Evolutionary conservation across 176 grass and related monocot species (phyloP), one percentile per base, ranked within the genome.

Genomic region (Paspalum vaginatum): DNA sequence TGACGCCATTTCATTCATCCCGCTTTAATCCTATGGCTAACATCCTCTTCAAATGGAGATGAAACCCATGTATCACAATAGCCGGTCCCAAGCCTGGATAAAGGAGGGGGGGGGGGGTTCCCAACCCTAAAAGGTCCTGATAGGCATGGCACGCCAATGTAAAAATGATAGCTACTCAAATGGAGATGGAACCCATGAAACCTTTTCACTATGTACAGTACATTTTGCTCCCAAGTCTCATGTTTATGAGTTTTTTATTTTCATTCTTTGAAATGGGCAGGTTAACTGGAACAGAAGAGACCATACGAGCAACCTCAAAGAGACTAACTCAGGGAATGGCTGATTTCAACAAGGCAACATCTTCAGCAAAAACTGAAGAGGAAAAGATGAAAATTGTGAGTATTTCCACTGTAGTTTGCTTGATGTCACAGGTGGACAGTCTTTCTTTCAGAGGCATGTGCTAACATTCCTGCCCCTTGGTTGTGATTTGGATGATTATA

Each of bases 281-380:
- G 87, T 88, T 99, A 87, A 91, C 61, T 74, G 91, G 86, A 43
- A 93, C 88, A 38, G 93, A 99, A 70, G 97, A 99, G 62, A 89
- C 86, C 15, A 87, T 95, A 52, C 76, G 89, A 81, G 86, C 89
- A 62, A 85, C 87, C 56, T 88, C 85, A 37, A 99, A 95, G 88
- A 93, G 86, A 84, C 73, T 93, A 39, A 99, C 90, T 70, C 97
- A 99, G 78, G 91, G 90, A 44, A 93, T 96, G 88, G 25, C 90
- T 70, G 84, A 99, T 74, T 90, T 96, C 63, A 96, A 88, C 70
- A 96, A 96, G 80, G 88, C 93, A 81, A 74, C 93, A 43, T 85
- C 88, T 73, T 81, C 86, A 61, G 97, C 97, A 82, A 99, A 93
- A 81, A 91, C 90, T 27, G 86, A 95, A 80, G 97, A 93, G 45